phyloP scores from a whole-genome alignment of 345 rosid species.

The Turnera subulata region DNA sequence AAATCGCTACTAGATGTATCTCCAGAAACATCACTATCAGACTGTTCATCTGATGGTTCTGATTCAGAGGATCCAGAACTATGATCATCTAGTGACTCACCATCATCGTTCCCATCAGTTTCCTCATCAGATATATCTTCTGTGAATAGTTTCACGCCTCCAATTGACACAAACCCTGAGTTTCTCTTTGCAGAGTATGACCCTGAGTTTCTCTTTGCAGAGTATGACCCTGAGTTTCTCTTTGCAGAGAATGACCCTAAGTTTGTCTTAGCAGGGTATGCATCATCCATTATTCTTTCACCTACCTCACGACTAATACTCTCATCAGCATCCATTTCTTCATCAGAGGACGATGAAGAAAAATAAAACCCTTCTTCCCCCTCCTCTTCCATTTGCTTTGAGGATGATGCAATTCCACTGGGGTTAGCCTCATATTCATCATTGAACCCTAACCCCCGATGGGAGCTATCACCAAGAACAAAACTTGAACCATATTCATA shows the following conservation, averaged over 20 bases:
- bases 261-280: too few species aligned
- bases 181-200: conserved; percentile 39
- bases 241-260: conserved; percentile 26
- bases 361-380: conserved; percentile 26
- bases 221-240: conserved; percentile 53
- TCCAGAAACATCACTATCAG: conserved; percentile 45
- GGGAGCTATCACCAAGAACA: conserved; percentile 56
- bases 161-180: conserved; percentile 73
- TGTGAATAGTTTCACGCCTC: conserved; percentile 66
- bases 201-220: conserved; percentile 52
- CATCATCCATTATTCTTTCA: conserved; percentile 35
- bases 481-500: conserved; percentile 61
- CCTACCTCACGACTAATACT: conserved; percentile 18
- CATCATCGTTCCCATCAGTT: conserved; percentile 51
- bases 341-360: conserved; percentile 29
- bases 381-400: conserved; percentile 33
- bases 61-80: conserved; percentile 38
- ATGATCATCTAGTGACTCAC: conserved; percentile 32
- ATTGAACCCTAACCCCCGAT: conserved; percentile 59
- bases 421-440: conserved; percentile 48
- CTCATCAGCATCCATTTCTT: conserved; percentile 34
- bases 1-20: conserved; percentile 43
- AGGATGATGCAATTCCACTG: conserved; percentile 39
- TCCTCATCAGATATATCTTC: conserved; percentile 64
- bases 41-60: conserved; percentile 33